phyloP scores from a whole-genome alignment of 441 rosid species.

The Pelargonium australe region DNA sequence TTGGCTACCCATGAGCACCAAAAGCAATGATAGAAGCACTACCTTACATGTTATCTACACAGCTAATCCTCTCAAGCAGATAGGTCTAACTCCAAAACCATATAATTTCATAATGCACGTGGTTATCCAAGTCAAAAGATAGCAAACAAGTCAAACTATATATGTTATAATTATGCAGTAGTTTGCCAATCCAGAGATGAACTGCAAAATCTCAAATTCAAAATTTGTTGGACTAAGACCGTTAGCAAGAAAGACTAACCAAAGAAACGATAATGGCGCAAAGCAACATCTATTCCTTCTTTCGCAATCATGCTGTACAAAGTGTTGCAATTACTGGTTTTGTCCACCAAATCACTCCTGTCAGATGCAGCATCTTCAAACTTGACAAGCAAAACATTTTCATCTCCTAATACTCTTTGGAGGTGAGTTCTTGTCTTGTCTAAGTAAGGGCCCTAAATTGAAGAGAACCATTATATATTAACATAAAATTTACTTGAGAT shows the following conservation, averaged over 20 bases:
- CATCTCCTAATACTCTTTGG: constrained; percentile 72
- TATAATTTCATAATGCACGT: too few species aligned
- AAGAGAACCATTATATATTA: neutral
- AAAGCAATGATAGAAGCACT: too few species aligned
- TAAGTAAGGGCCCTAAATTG: constrained; percentile 58
- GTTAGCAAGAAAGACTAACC: constrained; percentile 34
- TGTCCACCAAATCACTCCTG: constrained; percentile 11
- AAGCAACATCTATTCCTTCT: constrained; percentile 58
- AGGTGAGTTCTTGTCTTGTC: constrained; percentile 39
- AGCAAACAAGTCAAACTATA: too few species aligned
- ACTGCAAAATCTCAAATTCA: neutral
- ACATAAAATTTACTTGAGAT: neutral
- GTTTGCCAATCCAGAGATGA: too few species aligned
- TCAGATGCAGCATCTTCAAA: constrained; percentile 28
- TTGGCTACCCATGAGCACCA: too few species aligned
- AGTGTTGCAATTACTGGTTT: constrained; percentile 8
- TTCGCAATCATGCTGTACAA: constrained; percentile 34
- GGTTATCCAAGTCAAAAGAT: too few species aligned
- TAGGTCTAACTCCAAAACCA: too few species aligned
- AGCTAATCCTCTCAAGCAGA: too few species aligned
- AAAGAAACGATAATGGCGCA: constrained; percentile 59
- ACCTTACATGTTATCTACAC: too few species aligned
- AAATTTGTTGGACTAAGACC: neutral
- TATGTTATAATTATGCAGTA: too few species aligned
- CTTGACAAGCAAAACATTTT: constrained; percentile 59